Percentiles rank a stretch among this genome's conserved stretches.
These are phyloP conservation scores for Liquidambar formosana DNA, from an alignment of 164 flowering plant species.

Conservation along the genomic window DNA sequence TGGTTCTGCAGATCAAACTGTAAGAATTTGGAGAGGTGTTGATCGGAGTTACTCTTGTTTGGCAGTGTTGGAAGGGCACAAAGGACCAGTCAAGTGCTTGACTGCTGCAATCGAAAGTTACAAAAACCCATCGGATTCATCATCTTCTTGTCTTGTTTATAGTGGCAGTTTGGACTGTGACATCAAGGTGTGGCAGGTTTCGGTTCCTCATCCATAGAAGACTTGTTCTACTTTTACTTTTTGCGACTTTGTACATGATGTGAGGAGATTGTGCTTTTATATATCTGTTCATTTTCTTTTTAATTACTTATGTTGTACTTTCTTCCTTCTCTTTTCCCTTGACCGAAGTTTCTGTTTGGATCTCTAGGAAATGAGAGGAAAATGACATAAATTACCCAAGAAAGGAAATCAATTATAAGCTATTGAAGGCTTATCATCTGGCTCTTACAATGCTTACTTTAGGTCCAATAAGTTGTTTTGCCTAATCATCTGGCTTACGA, in stretches of 20 bases:
- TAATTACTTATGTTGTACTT: not conserved
- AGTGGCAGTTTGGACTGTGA: constrained; percentile 88
- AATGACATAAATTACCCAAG: too few species aligned
- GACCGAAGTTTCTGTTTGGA: too few species aligned
- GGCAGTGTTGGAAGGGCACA: constrained; percentile 80
- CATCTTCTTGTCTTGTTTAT: constrained; percentile 40
- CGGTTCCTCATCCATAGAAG: constrained; percentile 32
- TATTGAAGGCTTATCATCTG: too few species aligned
- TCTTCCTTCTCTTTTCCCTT: not conserved
- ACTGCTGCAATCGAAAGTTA: constrained; percentile 34
- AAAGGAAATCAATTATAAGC: too few species aligned
- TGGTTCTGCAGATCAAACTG: constrained; percentile 83
- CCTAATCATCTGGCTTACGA: too few species aligned
- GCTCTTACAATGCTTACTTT: not conserved
- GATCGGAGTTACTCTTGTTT: constrained; percentile 48
- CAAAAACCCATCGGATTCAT: not conserved
- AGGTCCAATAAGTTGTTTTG: not conserved
- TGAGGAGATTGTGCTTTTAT: not conserved
- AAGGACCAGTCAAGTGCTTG: constrained; percentile 81
- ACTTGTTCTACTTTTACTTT: not conserved
- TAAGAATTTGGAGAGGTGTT: constrained; percentile 72
- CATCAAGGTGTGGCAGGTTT: constrained; percentile 70
- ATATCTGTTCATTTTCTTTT: not conserved
- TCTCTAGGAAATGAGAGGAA: not conserved
- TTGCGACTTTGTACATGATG: not conserved